Evolutionary conservation across 345 rosid species (phyloP).

Genomic region (Citrus glauca): DNA sequence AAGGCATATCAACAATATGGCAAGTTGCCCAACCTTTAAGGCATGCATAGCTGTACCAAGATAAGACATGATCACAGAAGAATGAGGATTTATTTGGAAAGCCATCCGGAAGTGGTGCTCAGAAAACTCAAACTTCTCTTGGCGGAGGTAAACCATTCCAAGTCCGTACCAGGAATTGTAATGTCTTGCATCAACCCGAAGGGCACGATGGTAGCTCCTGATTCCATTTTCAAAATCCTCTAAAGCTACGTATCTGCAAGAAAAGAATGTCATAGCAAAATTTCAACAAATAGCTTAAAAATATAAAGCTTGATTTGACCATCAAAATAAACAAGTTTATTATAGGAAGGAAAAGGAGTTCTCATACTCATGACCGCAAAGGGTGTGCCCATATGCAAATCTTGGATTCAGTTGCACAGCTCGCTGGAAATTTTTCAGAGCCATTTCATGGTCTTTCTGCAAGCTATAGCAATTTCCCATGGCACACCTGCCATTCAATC

Average conservation of each 20-base stretch:
- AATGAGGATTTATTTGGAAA: slow-evolving; percentile 71
- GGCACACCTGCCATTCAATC: slow-evolving; percentile 70
- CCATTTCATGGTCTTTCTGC: slow-evolving; percentile 98
- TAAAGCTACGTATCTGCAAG: slow-evolving; percentile 70
- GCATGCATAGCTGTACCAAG: slow-evolving; percentile 89
- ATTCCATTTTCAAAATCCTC: slow-evolving; percentile 97
- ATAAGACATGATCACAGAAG: slow-evolving; percentile 96
- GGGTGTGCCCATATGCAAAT: slow-evolving; percentile 93
- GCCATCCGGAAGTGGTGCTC: slow-evolving; percentile 98
- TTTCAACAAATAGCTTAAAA: slow-evolving; percentile 11
- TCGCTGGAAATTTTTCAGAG: slow-evolving; percentile 87
- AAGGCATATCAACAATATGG: slow-evolving; percentile 3
- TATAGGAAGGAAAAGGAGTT: background rate
- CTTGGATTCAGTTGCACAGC: slow-evolving; percentile 82
- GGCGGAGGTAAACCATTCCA: slow-evolving; percentile 92
- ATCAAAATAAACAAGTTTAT: slow-evolving; percentile 1
- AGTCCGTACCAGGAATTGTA: slow-evolving; percentile 98
- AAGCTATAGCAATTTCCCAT: slow-evolving; percentile 97
- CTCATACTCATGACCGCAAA: slow-evolving; percentile 97
- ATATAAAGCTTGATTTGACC: slow-evolving; percentile 10
- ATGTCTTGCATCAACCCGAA: slow-evolving; percentile 85
- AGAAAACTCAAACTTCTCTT: slow-evolving; percentile 90
- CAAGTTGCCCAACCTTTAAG: slow-evolving; percentile 47
- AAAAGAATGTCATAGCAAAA: slow-evolving; percentile 1
- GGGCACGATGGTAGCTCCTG: slow-evolving; percentile 89